These are phyloP conservation scores for Zygosaccharomyces pseudobailii DNA, from an alignment of 1,139 yeast genomes.

Conservation along the genomic window DNA sequence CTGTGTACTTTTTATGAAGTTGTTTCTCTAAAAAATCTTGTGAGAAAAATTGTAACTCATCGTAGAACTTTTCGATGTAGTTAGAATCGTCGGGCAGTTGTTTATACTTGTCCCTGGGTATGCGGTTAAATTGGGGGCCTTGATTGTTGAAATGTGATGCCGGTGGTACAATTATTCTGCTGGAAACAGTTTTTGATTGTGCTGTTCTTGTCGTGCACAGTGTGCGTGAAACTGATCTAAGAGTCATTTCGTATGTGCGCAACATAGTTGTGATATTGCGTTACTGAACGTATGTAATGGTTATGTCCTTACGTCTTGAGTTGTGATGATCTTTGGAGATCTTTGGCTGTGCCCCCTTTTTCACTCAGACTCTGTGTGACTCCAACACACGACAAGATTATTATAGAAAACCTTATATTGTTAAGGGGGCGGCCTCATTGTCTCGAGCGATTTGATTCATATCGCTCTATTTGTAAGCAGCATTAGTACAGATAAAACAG, in stretches of 20 bases:
- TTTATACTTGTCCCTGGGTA: slow-evolving; percentile 30
- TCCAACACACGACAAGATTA: not conserved
- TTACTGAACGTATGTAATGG: not conserved
- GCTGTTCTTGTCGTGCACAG: slow-evolving; percentile 4
- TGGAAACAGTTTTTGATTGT: slow-evolving; percentile 18
- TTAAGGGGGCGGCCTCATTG: not conserved
- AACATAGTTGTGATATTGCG: not conserved
- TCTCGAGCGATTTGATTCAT: not conserved
- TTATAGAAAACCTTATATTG: not conserved
- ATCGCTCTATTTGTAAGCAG: not conserved
- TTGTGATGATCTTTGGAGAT: not conserved
- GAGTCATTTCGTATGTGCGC: not conserved
- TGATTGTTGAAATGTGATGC: slow-evolving; percentile 13
- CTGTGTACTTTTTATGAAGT: slow-evolving; percentile 31
- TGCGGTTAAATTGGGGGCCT: slow-evolving; percentile 1
- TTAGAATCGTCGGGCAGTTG: slow-evolving; percentile 48
- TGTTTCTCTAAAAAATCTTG: slow-evolving; percentile 24
- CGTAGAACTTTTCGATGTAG: slow-evolving; percentile 43
- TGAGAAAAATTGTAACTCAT: slow-evolving; percentile 37
- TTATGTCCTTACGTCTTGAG: not conserved
- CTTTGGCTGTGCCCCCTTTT: slow-evolving; percentile 1
- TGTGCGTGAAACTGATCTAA: slow-evolving; percentile 3
- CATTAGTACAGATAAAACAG: not conserved
- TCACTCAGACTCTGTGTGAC: not conserved
- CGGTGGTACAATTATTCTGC: slow-evolving; percentile 22